These are phyloP conservation scores for Emmonsia crescens DNA, from an alignment of 2,329 filamentous ascomycete genomes.

Conservation along the genomic window DNA sequence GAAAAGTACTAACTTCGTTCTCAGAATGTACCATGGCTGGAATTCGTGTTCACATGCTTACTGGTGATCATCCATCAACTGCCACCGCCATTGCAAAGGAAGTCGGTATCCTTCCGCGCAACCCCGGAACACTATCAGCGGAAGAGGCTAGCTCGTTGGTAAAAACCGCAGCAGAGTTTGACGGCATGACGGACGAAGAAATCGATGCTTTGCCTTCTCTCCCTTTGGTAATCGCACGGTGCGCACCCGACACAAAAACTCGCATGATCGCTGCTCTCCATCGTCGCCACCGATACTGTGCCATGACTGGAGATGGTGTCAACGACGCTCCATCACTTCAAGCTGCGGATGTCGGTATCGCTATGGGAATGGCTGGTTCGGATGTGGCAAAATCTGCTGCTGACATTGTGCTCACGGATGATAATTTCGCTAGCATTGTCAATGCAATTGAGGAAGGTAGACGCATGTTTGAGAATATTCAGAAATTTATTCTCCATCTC, in stretches of 20 bases:
- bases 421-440: constrained; percentile 81
- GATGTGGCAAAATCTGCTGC: constrained; percentile 77
- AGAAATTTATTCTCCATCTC: constrained; percentile 55
- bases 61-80: constrained; percentile 47
- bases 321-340: constrained; percentile 78
- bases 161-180: constrained; percentile 47
- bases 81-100: constrained; percentile 47
- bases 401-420: constrained; percentile 53
- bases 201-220: constrained; percentile 60
- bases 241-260: constrained; percentile 76
- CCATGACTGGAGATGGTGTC: constrained; percentile 83
- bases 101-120: constrained; percentile 44
- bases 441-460: constrained; percentile 73
- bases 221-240: constrained; percentile 72
- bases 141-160: constrained; percentile 41
- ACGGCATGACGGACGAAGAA: constrained; percentile 41
- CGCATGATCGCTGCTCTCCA: constrained; percentile 85
- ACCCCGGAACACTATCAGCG: constrained; percentile 34
- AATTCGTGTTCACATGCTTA: constrained; percentile 48
- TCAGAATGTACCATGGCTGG: constrained; percentile 42
- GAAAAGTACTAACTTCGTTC: constrained; percentile 7
- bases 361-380: constrained; percentile 74
- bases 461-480: constrained; percentile 79
- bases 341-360: constrained; percentile 73
- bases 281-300: constrained; percentile 62